Base-by-base conservation (phyloP, 805 yeast genomes). In the Metschnikowia lochheadii region DNA sequence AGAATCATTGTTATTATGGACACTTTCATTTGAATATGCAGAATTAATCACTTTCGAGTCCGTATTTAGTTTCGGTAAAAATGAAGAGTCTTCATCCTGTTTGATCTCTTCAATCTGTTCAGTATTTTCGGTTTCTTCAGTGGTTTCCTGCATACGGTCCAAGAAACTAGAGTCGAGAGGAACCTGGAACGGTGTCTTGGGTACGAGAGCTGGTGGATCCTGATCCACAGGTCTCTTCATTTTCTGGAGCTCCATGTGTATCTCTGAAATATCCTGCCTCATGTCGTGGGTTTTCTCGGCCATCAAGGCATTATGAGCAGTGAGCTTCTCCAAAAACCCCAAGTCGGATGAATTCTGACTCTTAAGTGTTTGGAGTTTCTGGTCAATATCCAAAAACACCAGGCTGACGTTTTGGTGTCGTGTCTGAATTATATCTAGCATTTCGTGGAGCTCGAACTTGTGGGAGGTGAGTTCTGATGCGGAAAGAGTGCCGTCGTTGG, bases 271-370 rank as follows among this genome's bases (percentile, higher is more conserved):
- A 23, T 57, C 60, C 11, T 49, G 3, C 44, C 49, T 49, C 51
- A 57, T 48, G 32, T 52, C 59, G 45, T 51, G 54, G 44, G 53
- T 51, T 15, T 42, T 40, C 37, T 56, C 60, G 23, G 52, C 45
- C 49, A 57, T 56, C 23, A 46, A 36, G 18, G 56, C 59, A 40
- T 51, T 56, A 44, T 49, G 52, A 5, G 49, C 47, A 32, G 45
- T 14, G 11, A 56, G 55, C 44, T 52, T 51, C 7, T 50, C 49
- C 32, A 57, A 51, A 44, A 54, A 55, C 14, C 50, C 49, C 43
- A 51, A 38, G 39, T 57, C 59, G n/a, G 35, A 54, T 37, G 34
- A 17, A 36, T 53, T 57, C 38, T 57, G 59, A 29, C 37, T 43
- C 20, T 51, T 45, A 13, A 57, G 49, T 20, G 46, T 20, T 17